Conservation (phyloP, 345 rosid species). For the Populus deltoides region DNA sequence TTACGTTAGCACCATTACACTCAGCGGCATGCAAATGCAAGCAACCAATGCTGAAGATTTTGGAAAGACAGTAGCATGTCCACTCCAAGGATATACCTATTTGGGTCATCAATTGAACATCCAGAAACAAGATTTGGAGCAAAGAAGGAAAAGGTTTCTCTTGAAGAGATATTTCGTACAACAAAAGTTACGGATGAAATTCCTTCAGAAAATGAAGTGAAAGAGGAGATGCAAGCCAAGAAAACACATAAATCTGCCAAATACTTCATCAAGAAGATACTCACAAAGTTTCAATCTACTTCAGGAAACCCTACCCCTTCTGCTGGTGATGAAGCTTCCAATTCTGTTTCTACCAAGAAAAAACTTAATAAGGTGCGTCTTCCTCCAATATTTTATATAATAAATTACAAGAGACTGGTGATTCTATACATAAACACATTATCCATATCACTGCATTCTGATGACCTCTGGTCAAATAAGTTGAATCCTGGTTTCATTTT, state of each 20-base stretch:
- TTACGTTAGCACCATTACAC: conserved; percentile 55
- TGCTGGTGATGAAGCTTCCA: conserved; percentile 23
- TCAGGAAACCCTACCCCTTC: conserved; percentile 31
- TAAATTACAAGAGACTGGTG: not conserved
- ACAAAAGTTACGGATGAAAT: conserved; percentile 46
- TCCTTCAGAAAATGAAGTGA: conserved; percentile 32
- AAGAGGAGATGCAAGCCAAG: conserved; percentile 44
- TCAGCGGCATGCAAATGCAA: conserved; percentile 47
- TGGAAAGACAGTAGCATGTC: conserved; percentile 42
- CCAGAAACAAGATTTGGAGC: conserved; percentile 47
- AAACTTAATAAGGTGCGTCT: conserved; percentile 61
- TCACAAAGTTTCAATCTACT: conserved; percentile 48
- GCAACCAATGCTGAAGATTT: conserved; percentile 41
- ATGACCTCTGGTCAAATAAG: not conserved
- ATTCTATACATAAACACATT: not conserved
- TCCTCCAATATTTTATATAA: conserved; percentile 13
- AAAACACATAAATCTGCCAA: conserved; percentile 50
- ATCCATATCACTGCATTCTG: not conserved
- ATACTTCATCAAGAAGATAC: conserved; percentile 58
- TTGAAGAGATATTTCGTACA: conserved; percentile 62
- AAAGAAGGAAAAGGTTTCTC: conserved; percentile 67
- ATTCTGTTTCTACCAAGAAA: conserved; percentile 48
- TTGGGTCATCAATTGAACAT: conserved; percentile 57
- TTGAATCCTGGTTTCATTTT: not conserved
- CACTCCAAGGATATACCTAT: conserved; percentile 81